These are phyloP conservation scores for Pueraria montana DNA, from an alignment of 306 rosid genomes.

Conservation along the genomic window DNA sequence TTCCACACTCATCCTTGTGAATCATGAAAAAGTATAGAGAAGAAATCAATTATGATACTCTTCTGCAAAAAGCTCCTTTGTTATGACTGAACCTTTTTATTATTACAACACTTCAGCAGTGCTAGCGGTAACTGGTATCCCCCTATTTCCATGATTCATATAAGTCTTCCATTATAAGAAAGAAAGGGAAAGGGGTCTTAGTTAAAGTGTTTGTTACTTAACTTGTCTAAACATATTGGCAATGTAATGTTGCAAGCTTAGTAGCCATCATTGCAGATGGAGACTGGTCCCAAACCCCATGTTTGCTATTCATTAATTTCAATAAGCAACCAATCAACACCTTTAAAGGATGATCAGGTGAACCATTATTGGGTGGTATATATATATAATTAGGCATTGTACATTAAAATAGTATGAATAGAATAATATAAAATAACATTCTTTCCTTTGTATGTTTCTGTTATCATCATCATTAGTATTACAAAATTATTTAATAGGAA, in stretches of 20 bases:
- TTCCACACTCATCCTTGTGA: slow-evolving; percentile 28
- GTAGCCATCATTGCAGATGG: background rate
- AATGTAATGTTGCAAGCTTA: slow-evolving; percentile 6
- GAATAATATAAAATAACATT: background rate
- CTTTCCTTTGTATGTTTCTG: background rate
- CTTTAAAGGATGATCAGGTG: background rate
- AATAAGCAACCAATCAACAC: background rate
- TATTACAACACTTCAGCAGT: background rate
- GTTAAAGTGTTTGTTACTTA: background rate
- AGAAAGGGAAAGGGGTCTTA: background rate
- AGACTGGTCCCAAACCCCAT: background rate
- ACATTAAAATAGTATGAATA: background rate
- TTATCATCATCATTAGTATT: background rate
- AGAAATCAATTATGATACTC: slow-evolving; percentile 13
- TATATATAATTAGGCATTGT: background rate
- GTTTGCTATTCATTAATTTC: slow-evolving; percentile 16
- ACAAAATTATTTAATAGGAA: background rate
- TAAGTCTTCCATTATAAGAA: background rate
- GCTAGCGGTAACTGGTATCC: slow-evolving; percentile 4
- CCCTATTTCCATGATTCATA: slow-evolving; percentile 23
- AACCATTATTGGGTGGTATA: background rate
- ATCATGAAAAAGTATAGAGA: background rate
- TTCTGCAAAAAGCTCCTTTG: slow-evolving; percentile 35
- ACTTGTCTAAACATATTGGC: background rate
- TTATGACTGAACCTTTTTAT: background rate